Base-by-base conservation (phyloP, 2,329 filamentous ascomycete genomes). In the Arthrobotrys megalospora region DNA sequence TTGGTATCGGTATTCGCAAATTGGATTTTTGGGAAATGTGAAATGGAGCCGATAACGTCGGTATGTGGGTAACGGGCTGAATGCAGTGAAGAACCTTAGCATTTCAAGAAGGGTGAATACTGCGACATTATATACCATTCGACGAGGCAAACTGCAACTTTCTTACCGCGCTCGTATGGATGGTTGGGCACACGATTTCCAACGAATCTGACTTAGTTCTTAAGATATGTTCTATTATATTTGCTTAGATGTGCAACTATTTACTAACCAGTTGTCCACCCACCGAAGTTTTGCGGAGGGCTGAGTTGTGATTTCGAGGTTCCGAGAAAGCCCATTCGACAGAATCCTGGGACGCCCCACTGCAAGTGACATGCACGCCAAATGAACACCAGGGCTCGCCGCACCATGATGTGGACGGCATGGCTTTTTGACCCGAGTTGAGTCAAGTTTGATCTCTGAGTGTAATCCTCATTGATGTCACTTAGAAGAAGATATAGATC, bases 331-430 rank as follows among this genome's bases (percentile, higher is more conserved):
- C 52, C 16, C 6, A 58, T 58, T 58, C 52, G 52, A 21, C 52
- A 32, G 50, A 36, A 34, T 55, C 28, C n/a, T 12, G 2, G 8
- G 21, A 21, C 14, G 16, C 32, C 34, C 14, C 24, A 8, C 24
- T 8, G 24, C 24, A 28, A 28, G 24, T 28, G 24, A 34, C 6
- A 60, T 60, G 55, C 55, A 60, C 19, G 55, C 55, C 55, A 60
- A 36, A 60, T 28, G 12, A 24, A 41, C 21, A 43, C 14, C 36
- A 43, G 19, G 55, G 55, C 24, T 43, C 11, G 36, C 36, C 3
- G 32, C 52, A 36, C 8, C 21, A 6, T 34, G 52, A 58, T 58
- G 3, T 38, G 52, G 11, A 19, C 7, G 34, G 52, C 7, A 34
- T 53, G 12, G 16, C 1, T 34, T 53, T 53, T 34, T 6, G 10